Conservation (phyloP, 495 filamentous ascomycete species). For the Opeltia flavorubescens region DNA sequence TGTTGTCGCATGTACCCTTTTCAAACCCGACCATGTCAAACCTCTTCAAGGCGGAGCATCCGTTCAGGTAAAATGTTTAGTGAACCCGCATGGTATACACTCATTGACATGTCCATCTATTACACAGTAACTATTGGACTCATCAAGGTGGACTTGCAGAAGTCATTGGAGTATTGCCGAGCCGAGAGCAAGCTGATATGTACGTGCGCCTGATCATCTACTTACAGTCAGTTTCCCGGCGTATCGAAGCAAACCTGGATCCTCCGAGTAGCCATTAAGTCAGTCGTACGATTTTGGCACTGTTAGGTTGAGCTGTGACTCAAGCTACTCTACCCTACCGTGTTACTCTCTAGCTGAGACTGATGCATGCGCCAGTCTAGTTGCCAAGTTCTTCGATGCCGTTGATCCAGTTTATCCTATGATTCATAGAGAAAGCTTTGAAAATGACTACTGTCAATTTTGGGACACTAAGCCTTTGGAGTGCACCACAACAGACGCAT, state of each 20-base stretch:
- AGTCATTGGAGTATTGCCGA: constrained; percentile 53
- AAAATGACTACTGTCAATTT: constrained; percentile 56
- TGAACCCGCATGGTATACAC: too few relatives aligned
- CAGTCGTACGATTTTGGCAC: too few relatives aligned
- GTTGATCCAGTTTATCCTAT: constrained; percentile 66
- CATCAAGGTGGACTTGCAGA: constrained; percentile 55
- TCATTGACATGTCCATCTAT: neutral
- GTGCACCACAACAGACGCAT: constrained; percentile 37
- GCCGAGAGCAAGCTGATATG: constrained; percentile 58
- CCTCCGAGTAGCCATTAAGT: too few relatives aligned
- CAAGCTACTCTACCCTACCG: too few relatives aligned
- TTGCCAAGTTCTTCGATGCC: constrained; percentile 55
- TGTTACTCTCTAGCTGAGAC: too few relatives aligned
- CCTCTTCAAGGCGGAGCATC: constrained; percentile 38
- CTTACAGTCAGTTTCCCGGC: neutral
- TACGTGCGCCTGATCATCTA: constrained; percentile 3
- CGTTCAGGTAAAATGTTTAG: constrained; percentile 7
- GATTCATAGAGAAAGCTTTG: constrained; percentile 50
- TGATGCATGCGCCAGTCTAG: too few relatives aligned
- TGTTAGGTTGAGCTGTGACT: too few relatives aligned
- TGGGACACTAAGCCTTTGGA: constrained; percentile 41
- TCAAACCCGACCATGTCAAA: constrained; percentile 47
- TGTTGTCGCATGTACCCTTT: constrained; percentile 54
- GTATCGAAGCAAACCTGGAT: neutral
- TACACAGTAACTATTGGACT: constrained; percentile 62